Evolutionary conservation across 441 rosid species (phyloP), one percentile per base, ranked within the genome.

Genomic region (Croton laevigatus): DNA sequence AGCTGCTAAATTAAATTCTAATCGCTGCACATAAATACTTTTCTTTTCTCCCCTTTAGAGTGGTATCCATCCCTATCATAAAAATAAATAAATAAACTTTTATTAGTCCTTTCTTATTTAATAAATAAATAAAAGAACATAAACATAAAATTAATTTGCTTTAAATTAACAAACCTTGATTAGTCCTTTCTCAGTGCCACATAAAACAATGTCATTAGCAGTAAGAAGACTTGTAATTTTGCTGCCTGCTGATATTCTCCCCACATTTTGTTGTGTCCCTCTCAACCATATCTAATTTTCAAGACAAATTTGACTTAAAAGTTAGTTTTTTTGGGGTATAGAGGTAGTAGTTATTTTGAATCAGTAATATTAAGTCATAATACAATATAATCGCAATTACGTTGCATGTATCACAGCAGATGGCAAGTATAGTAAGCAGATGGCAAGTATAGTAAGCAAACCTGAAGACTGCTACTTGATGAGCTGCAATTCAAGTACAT

Each of bases 191-290:
- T 94, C 97, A 6, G 97, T 94, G 19, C 99, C 99, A 37, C 99
- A 92, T 7, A 92, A 52, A 20, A 94, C 83, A 3, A 79, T 68
- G 69, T 91, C 98, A 59, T 91, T 94, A 36, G 89, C 97, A 48
- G 88, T 86, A 44, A 91, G 87, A 45, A 94, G 86, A 81, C 97
- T 91, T 51, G 97, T 91, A 75, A 94, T 90, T 74, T 75, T 90
- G 86, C 98, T 89, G 62, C 94, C 97, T 63, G 96, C 91, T 69
- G 97, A 89, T 69, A 94, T 71, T 59, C 97, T 90, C 68, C 97
- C 97, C 51, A 90, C 97, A 78, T 90, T 90, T 74, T 91, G 94
- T 7, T 81, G 86, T 72, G 91, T 85, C 48, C 81, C 88, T 86
- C 94, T 89, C 83, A 91, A 68, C 97, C 97, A 94, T 72, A 94